Conservation (phyloP, 2,329 filamentous ascomycete species). For the Talaromyces sp. region DNA sequence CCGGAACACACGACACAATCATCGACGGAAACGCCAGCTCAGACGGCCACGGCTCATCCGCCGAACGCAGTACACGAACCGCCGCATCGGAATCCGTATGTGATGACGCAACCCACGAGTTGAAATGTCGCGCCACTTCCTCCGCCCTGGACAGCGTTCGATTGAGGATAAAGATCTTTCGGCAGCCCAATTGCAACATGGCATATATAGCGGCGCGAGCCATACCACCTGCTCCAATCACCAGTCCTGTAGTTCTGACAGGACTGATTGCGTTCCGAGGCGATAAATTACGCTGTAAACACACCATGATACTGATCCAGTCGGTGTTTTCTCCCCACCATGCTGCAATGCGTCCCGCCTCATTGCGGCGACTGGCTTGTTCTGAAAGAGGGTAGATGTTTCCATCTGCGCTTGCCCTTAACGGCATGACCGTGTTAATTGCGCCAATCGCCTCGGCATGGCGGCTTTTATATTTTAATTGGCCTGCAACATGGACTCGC, state of each 20-base stretch:
- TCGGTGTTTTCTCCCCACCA: slow-evolving; percentile 47
- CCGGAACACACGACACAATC: slow-evolving; percentile 72
- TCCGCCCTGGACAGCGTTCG: slow-evolving; percentile 64
- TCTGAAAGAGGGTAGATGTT: slow-evolving; percentile 36
- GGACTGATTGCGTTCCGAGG: slow-evolving; percentile 52
- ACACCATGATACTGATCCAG: slow-evolving; percentile 43
- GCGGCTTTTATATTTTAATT: slow-evolving; percentile 37
- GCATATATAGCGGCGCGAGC: slow-evolving; percentile 73
- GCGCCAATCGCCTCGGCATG: slow-evolving; percentile 46
- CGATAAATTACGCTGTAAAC: slow-evolving; percentile 41
- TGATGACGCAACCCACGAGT: slow-evolving; percentile 43
- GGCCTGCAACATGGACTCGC: slow-evolving; percentile 39
- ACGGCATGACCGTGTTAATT: slow-evolving; percentile 44
- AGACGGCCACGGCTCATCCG: slow-evolving; percentile 62
- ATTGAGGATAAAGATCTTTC: slow-evolving; percentile 72
- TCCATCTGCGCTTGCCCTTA: slow-evolving; percentile 37
- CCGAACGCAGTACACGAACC: slow-evolving; percentile 54
- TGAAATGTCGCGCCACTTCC: slow-evolving; percentile 66
- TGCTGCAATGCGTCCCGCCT: slow-evolving; percentile 38
- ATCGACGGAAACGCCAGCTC: slow-evolving; percentile 64
- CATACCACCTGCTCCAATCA: slow-evolving; percentile 67
- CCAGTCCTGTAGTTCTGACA: slow-evolving; percentile 48
- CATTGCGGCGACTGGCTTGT: slow-evolving; percentile 42
- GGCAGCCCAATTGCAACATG: slow-evolving; percentile 71
- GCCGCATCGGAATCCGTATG: slow-evolving; percentile 37